A percentile compares a stretch with the other conserved stretches of the same genome.
These are phyloP conservation scores for Thermochaetoides thermophila DNA, from an alignment of 495 filamentous ascomycete species.

Conservation along the genomic window DNA sequence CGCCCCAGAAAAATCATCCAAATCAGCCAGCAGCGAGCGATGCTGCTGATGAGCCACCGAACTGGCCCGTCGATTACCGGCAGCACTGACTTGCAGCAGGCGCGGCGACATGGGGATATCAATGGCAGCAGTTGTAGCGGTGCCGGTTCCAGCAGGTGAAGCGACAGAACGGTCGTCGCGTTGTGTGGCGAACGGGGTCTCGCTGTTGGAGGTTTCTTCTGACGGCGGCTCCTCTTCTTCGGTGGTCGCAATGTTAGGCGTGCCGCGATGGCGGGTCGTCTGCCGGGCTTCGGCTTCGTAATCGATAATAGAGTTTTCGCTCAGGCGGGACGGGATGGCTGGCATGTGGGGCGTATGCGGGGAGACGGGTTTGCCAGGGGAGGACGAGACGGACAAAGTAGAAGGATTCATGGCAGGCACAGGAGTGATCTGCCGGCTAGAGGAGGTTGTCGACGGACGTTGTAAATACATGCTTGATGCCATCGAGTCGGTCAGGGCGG, in stretches of 20 bases:
- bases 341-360: slow-evolving; percentile 92
- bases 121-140: slow-evolving; percentile 46
- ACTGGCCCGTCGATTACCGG: slow-evolving; percentile 47
- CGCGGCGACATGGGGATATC: slow-evolving; percentile 72
- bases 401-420: slow-evolving; percentile 75
- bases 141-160: neutral
- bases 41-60: slow-evolving; percentile 32
- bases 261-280: slow-evolving; percentile 7
- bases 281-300: slow-evolving; percentile 33
- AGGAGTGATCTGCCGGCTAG: slow-evolving; percentile 68
- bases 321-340: slow-evolving; percentile 81
- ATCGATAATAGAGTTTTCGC: slow-evolving; percentile 73
- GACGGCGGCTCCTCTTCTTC: slow-evolving; percentile 20
- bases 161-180: slow-evolving; percentile 15
- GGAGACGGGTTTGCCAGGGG: slow-evolving; percentile 80
- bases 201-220: slow-evolving; percentile 13
- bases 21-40: slow-evolving; percentile 36
- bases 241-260: slow-evolving; percentile 9
- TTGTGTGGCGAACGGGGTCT: slow-evolving; percentile 19
- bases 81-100: slow-evolving; percentile 36
- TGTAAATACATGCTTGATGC: slow-evolving; percentile 70
- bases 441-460: slow-evolving; percentile 67
- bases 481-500: slow-evolving; percentile 74
- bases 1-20: slow-evolving; percentile 35
- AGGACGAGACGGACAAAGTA: slow-evolving; percentile 72